Evolutionary conservation across 169 alveolate genomes (phyloP).

Genomic region (Eimeria mitis): DNA sequence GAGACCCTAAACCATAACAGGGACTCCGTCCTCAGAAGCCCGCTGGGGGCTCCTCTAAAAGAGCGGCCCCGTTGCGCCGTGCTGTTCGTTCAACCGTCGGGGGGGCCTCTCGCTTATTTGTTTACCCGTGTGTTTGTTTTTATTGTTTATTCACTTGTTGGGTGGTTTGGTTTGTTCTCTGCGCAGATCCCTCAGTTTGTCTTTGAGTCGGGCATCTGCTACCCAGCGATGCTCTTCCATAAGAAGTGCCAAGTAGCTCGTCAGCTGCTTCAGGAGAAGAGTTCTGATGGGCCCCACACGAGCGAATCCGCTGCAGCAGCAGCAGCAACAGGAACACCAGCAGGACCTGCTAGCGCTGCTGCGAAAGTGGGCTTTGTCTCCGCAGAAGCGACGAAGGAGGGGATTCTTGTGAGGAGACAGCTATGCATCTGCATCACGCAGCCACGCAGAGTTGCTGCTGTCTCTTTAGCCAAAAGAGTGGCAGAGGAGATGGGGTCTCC

Average conservation of each 20-base stretch:
- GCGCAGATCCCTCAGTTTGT: slow-evolving; percentile 95
- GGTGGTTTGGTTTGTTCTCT: not conserved
- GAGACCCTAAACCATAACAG: not conserved
- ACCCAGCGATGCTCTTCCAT: slow-evolving; percentile 84
- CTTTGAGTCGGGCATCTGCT: slow-evolving; percentile 95
- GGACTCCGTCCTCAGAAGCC: no score
- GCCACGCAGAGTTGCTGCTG: slow-evolving; percentile 99
- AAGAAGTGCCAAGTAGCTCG: slow-evolving; percentile 87
- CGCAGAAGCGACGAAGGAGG: slow-evolving; percentile 20
- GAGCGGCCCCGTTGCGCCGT: not conserved
- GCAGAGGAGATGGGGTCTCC: slow-evolving; percentile 94
- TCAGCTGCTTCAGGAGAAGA: slow-evolving; percentile 17
- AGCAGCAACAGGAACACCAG: not conserved
- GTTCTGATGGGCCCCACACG: not conserved
- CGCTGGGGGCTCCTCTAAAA: not conserved
- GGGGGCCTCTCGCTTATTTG: not conserved
- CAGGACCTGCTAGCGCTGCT: not conserved
- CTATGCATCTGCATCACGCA: slow-evolving; percentile 92
- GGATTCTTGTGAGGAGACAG: slow-evolving; percentile 11
- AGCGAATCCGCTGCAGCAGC: slow-evolving; percentile 71
- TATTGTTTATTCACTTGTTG: not conserved
- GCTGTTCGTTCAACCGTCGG: not conserved
- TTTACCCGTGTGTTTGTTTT: not conserved
- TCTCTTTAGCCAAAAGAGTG: slow-evolving; percentile 96
- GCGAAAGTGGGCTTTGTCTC: not conserved